These are phyloP conservation scores for Blattamonas nauphoetae DNA, from an alignment of 78 protist species.

Conservation along the genomic window DNA sequence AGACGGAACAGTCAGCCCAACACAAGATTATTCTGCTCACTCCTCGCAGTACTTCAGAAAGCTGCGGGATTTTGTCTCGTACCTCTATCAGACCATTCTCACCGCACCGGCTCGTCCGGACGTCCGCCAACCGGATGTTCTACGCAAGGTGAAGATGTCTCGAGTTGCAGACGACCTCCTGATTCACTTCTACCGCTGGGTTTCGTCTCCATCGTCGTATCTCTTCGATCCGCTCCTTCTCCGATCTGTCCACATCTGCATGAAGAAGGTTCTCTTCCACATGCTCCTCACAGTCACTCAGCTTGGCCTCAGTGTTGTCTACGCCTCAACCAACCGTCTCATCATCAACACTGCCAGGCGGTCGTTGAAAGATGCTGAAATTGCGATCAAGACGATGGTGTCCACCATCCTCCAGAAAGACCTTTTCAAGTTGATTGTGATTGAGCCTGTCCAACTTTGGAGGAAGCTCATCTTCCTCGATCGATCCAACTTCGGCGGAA, in stretches of 20 bases:
- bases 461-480: neutral
- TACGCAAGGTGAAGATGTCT: too few species aligned
- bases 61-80: neutral
- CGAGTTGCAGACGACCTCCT: conserved; percentile 49
- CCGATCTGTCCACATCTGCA: conserved; percentile 46
- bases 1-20: too few species aligned
- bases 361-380: neutral
- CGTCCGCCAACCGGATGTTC: too few species aligned
- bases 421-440: neutral
- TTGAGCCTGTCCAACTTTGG: neutral
- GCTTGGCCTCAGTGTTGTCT: conserved; percentile 55
- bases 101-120: neutral
- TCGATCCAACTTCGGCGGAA: neutral
- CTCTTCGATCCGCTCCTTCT: conserved; percentile 61
- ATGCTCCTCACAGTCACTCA: conserved; percentile 44
- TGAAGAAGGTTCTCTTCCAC: conserved; percentile 60
- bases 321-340: conserved; percentile 47
- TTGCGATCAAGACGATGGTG: neutral
- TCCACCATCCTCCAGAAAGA: neutral
- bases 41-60: neutral
- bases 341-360: neutral
- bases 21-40: too few species aligned
- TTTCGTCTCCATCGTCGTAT: conserved; percentile 39
- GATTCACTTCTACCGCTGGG: conserved; percentile 73
- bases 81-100: neutral